A percentile compares a stretch with the other conserved stretches of the same genome.
These are phyloP conservation scores for Camellia lanceoleosa DNA, from an alignment of 148 eudicot species.

Conservation along the genomic window DNA sequence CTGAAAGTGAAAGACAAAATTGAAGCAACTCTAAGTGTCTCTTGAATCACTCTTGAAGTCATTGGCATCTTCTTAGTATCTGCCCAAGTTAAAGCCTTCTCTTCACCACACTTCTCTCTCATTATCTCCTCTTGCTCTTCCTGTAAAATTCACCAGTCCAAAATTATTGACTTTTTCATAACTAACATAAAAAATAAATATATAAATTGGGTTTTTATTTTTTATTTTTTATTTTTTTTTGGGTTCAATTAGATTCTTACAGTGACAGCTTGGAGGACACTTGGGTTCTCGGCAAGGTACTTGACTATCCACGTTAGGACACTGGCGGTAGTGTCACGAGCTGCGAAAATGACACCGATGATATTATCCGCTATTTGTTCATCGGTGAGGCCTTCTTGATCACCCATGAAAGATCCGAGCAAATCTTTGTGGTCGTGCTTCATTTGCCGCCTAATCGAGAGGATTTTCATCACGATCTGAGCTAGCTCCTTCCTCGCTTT, in stretches of 20 bases:
- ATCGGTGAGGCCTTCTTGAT: conserved; percentile 59
- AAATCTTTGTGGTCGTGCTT: conserved; percentile 52
- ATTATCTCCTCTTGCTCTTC: conserved; percentile 64
- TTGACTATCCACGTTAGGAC: conserved; percentile 67
- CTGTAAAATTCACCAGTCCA: conserved; percentile 20
- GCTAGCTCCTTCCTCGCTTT: conserved; percentile 77
- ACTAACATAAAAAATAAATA: no score
- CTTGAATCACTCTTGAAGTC: conserved; percentile 79
- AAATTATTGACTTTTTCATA: neutral
- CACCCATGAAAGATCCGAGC: conserved; percentile 74
- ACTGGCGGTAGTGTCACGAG: conserved; percentile 72
- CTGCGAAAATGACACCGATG: conserved; percentile 68
- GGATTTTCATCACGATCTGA: conserved; percentile 61
- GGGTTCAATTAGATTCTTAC: conserved; percentile 26
- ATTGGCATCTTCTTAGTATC: conserved; percentile 73
- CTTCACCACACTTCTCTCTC: conserved; percentile 30
- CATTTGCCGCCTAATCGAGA: conserved; percentile 46
- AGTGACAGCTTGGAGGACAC: conserved; percentile 47
- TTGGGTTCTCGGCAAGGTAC: conserved; percentile 50
- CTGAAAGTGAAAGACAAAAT: conserved; percentile 87
- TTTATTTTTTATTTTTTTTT: neutral
- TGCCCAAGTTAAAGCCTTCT: conserved; percentile 41
- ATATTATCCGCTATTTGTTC: conserved; percentile 65
- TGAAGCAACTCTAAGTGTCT: conserved; percentile 86
- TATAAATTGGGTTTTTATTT: no score